phyloP scores from a whole-genome alignment of 2,329 filamentous ascomycete species.

The Exophiala calicioides region DNA sequence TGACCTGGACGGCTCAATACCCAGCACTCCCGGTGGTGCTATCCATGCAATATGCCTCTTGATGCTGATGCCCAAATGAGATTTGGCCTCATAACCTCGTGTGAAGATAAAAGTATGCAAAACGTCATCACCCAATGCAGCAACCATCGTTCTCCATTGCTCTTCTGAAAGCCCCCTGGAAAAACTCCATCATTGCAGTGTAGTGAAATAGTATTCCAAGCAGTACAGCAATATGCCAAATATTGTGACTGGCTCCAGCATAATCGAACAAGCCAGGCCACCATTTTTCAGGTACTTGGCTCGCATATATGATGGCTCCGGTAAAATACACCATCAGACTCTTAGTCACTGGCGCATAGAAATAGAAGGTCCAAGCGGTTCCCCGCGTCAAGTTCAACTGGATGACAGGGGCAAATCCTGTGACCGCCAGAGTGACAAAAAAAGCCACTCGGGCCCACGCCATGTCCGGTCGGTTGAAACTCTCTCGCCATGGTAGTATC shows the following conservation, averaged over 20 bases:
- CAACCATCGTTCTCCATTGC: constrained; percentile 51
- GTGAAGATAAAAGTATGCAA: too few relatives aligned
- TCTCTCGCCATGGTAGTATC: constrained; percentile 92
- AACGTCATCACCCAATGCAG: constrained; percentile 23
- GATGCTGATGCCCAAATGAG: not conserved
- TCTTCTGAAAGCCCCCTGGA: constrained; percentile 71
- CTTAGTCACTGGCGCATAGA: constrained; percentile 85
- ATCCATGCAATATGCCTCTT: not conserved
- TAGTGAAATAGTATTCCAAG: constrained; percentile 98
- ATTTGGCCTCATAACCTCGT: not conserved
- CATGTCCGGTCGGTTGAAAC: constrained; percentile 90
- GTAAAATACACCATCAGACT: constrained; percentile 81
- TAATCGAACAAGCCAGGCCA: constrained; percentile 93
- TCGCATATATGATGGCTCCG: constrained; percentile 85
- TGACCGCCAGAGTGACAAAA: constrained; percentile 82
- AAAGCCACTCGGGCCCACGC: constrained; percentile 90
- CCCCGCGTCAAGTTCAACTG: constrained; percentile 81
- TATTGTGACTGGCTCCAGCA: constrained; percentile 90
- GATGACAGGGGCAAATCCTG: constrained; percentile 83
- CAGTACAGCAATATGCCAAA: constrained; percentile 94
- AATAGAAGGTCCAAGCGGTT: constrained; percentile 76
- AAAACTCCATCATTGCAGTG: constrained; percentile 92
- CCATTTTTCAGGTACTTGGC: constrained; percentile 90
- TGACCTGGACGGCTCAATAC: too few relatives aligned
- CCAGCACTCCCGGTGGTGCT: too few relatives aligned